A percentile compares a stretch with the other conserved stretches of the same genome.
Conservation (phyloP, 768 basidiomycete genomes). For the Tylopilus sp. region DNA sequence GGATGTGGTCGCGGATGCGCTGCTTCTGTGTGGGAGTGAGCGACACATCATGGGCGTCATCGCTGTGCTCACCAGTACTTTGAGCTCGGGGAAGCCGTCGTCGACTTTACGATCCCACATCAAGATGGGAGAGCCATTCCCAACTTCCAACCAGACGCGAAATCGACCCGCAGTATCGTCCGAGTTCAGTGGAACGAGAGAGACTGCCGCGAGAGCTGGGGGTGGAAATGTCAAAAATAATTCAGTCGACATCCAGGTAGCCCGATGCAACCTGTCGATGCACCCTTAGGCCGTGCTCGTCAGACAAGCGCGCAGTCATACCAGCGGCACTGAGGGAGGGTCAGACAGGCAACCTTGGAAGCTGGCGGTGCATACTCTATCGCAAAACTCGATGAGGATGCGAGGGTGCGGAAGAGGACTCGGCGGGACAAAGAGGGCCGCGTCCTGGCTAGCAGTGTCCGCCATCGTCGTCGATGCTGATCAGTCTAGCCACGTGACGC, state of each 20-base stretch:
- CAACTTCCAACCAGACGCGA: conserved; percentile 74
- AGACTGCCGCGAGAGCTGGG: conserved; percentile 62
- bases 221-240: conserved; percentile 88
- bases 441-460: conserved; percentile 18
- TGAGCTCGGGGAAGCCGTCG: conserved; percentile 90
- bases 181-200: conserved; percentile 68
- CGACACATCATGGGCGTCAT: conserved; percentile 3
- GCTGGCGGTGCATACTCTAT: conserved; percentile 55
- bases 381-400: conserved; percentile 90
- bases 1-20: conserved; percentile 75
- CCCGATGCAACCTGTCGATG: conserved; percentile 75
- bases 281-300: neutral
- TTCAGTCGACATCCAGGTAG: conserved; percentile 92
- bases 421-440: conserved; percentile 55
- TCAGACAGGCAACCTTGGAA: conserved; percentile 1
- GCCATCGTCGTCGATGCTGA: conserved; percentile 20
- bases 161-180: conserved; percentile 90
- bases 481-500: conserved; percentile 32
- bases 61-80: conserved; percentile 58
- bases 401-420: conserved; percentile 45
- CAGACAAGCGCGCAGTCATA: conserved; percentile 31
- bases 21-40: conserved; percentile 62
- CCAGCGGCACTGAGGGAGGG: conserved; percentile 68
- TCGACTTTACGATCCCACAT: conserved; percentile 91
- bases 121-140: conserved; percentile 39